Evolutionary conservation across 257 asterid species (phyloP).

Genomic region (Paraleonurus japonicus): DNA sequence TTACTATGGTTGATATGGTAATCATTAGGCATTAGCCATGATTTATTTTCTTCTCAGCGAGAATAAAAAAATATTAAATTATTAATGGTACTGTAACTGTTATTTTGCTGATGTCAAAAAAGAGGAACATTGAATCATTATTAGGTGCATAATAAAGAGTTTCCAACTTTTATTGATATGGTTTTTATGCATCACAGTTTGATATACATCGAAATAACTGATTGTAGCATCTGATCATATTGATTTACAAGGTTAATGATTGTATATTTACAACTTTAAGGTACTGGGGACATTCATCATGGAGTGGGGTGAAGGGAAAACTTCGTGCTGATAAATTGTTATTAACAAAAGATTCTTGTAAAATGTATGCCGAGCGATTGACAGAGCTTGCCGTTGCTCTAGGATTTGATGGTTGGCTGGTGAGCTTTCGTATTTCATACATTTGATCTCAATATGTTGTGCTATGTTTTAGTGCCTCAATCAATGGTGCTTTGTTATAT

Average conservation of each 20-base stretch:
- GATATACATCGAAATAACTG: neutral
- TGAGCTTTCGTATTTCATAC: constrained; percentile 31
- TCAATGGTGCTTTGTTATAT: neutral
- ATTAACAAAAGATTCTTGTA: constrained; percentile 62
- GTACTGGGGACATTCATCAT: constrained; percentile 86
- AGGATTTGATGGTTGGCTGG: constrained; percentile 99
- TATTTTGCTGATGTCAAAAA: neutral
- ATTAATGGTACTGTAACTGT: neutral
- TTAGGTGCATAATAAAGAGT: neutral
- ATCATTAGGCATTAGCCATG: neutral
- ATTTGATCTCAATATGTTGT: neutral
- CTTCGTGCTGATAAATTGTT: constrained; percentile 55
- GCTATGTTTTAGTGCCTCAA: neutral
- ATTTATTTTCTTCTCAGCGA: neutral
- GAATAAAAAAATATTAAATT: neutral
- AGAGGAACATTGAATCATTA: constrained; percentile 15
- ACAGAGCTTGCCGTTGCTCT: constrained; percentile 82
- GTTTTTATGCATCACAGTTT: neutral
- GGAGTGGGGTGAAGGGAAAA: constrained; percentile 90
- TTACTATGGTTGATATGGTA: neutral
- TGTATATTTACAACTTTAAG: constrained; percentile 34
- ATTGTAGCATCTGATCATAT: neutral
- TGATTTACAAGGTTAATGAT: constrained; percentile 14
- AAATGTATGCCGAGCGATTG: constrained; percentile 80
- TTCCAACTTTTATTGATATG: constrained; percentile 1